phyloP scores from a whole-genome alignment of 495 filamentous ascomycete species.

The Podospora sp. region DNA sequence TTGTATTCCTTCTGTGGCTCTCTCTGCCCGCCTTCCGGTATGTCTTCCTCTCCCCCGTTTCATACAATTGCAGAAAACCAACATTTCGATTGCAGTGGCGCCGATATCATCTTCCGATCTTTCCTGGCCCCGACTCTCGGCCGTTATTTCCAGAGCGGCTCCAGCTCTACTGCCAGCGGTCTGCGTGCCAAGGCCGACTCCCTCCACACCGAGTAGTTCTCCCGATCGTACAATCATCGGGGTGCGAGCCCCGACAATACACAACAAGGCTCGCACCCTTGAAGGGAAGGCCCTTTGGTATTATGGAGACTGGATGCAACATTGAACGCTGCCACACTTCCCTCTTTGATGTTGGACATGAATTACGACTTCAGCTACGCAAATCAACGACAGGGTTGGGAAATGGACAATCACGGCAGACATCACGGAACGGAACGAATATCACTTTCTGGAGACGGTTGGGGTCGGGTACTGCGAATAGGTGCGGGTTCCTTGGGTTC shows the following conservation, averaged over 20 bases:
- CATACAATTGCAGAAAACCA: background rate
- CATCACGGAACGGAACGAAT: constrained; percentile 14
- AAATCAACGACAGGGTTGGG: constrained; percentile 29
- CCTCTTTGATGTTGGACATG: constrained; percentile 34
- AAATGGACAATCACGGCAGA: constrained; percentile 23
- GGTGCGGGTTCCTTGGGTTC: constrained; percentile 24
- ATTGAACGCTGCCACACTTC: constrained; percentile 24
- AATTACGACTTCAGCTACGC: constrained; percentile 29
- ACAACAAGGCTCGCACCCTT: constrained; percentile 28
- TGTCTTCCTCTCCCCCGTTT: constrained; percentile 35
- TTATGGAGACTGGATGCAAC: constrained; percentile 9
- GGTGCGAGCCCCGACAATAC: constrained; percentile 17
- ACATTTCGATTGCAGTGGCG: constrained; percentile 62
- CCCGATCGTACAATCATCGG: background rate
- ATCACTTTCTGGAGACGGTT: constrained; percentile 18
- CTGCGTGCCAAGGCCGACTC: constrained; percentile 89
- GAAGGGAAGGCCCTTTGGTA: constrained; percentile 14
- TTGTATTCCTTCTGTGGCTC: constrained; percentile 94
- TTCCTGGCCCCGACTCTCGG: constrained; percentile 88
- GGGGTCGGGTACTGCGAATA: constrained; percentile 22
- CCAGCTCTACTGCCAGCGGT: constrained; percentile 79
- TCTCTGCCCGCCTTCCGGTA: constrained; percentile 92
- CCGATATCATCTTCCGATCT: constrained; percentile 94
- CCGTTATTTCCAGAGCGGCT: constrained; percentile 79
- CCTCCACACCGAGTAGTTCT: constrained; percentile 59